Conservation (phyloP, 192 early-diverging fungal genomes). For the Umbelopsis sp. region DNA sequence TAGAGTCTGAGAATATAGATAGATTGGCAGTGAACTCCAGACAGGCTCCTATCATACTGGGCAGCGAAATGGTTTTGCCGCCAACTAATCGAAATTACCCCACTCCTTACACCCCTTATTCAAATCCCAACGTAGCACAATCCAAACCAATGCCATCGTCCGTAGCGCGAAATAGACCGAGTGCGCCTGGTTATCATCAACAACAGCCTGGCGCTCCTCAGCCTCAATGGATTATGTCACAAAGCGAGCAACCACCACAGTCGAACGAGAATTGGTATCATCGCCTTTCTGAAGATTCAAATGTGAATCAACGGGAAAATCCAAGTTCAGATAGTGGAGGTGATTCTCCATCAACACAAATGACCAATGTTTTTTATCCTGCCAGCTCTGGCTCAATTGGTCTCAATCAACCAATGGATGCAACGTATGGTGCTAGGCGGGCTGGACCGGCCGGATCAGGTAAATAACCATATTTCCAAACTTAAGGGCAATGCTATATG, state of each 20-base stretch:
- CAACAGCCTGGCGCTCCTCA: conserved; percentile 7
- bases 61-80: conserved; percentile 2
- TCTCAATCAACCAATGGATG: conserved; percentile 4
- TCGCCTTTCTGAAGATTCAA: neutral
- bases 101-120: neutral
- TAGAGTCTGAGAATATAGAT: conserved; percentile 3
- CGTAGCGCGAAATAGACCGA: neutral
- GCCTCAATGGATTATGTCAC: conserved; percentile 3
- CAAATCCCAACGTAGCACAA: neutral
- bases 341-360: conserved; percentile 1
- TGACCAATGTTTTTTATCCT: conserved; percentile 13
- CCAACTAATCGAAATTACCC: conserved; percentile 6
- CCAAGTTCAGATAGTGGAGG: neutral
- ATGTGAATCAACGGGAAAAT: neutral
- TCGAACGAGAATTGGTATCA: conserved; percentile 9
- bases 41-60: neutral
- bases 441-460: conserved; percentile 14
- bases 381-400: neutral
- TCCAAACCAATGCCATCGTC: neutral
- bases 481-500: neutral
- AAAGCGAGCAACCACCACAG: neutral
- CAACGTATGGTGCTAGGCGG: conserved; percentile 13
- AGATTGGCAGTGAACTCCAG: neutral
- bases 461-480: neutral
- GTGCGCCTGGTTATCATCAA: neutral